Percentiles rank a stretch among this genome's conserved stretches.
phyloP scores from a whole-genome alignment of 768 basidiomycete genomes.

The Ephemerocybe angulata region DNA sequence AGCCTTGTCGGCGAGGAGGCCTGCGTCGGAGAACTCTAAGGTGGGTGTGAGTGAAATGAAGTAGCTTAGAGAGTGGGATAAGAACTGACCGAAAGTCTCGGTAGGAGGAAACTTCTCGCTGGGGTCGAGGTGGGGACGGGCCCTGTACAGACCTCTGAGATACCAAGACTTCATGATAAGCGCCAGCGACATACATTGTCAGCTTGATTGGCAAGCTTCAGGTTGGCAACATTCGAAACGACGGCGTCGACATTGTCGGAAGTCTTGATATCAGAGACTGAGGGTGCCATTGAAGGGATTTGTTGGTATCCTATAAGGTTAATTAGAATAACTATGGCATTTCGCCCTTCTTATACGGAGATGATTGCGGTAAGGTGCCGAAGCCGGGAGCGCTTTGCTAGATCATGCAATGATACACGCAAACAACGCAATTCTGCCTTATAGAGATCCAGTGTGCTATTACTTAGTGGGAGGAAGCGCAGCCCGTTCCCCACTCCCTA shows the following conservation, averaged over 20 bases:
- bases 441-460: no score
- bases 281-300: not conserved
- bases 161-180: no score
- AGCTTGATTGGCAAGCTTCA: not conserved
- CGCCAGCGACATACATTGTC: not conserved
- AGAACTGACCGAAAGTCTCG: slow-evolving; percentile 39
- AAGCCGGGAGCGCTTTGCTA: no score
- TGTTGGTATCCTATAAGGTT: not conserved
- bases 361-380: no score
- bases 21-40: slow-evolving; percentile 2
- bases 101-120: slow-evolving; percentile 49
- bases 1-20: slow-evolving; percentile 20
- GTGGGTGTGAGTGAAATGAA: not conserved
- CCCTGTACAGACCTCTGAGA: no score
- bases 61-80: not conserved
- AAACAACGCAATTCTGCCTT: not conserved
- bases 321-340: not conserved
- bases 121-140: slow-evolving; percentile 41
- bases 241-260: not conserved
- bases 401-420: not conserved
- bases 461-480: no score
- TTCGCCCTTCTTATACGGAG: no score
- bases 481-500: no score
- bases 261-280: not conserved
- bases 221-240: not conserved